Evolutionary conservation across 148 eudicot genomes (phyloP).

Genomic region (Amaranthus palmeri): DNA sequence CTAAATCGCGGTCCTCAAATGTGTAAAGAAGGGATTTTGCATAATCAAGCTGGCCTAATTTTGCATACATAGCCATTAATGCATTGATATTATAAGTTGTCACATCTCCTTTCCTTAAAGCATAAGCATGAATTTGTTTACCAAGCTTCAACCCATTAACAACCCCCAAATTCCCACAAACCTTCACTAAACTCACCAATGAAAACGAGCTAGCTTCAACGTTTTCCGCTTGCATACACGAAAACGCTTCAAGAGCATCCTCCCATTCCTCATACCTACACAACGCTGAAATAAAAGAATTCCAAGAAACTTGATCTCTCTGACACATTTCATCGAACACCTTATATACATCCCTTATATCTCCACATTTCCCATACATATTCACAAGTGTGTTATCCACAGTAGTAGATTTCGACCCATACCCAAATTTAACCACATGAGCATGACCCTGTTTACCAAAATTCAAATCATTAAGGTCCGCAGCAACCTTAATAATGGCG

Average conservation of each 20-base stretch:
- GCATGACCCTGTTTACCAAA: conserved; percentile 62
- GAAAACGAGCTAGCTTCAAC: conserved; percentile 63
- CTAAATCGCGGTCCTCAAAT: conserved; percentile 57
- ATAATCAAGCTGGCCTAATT: conserved; percentile 57
- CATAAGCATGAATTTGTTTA: conserved; percentile 69
- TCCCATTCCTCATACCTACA: conserved; percentile 66
- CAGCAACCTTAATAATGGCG: conserved; percentile 56
- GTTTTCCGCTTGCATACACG: conserved; percentile 48
- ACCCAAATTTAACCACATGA: conserved; percentile 39
- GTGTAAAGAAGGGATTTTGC: conserved; percentile 46
- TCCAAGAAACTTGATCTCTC: conserved; percentile 81
- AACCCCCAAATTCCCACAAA: conserved; percentile 49
- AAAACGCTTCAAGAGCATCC: conserved; percentile 54
- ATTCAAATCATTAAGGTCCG: conserved; percentile 43
- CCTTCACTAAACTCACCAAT: conserved; percentile 58
- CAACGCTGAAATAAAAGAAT: conserved; percentile 61
- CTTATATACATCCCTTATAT: conserved; percentile 38
- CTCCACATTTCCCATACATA: conserved; percentile 70
- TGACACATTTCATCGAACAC: conserved; percentile 66
- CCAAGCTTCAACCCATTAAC: conserved; percentile 58
- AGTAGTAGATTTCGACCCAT: conserved; percentile 28
- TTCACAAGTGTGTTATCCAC: conserved; percentile 71
- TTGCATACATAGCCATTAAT: conserved; percentile 86
- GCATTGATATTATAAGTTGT: conserved; percentile 58
- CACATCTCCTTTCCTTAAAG: conserved; percentile 42